Base-by-base conservation (phyloP, 306 rosid species). In the Cucurbita maxima region DNA sequence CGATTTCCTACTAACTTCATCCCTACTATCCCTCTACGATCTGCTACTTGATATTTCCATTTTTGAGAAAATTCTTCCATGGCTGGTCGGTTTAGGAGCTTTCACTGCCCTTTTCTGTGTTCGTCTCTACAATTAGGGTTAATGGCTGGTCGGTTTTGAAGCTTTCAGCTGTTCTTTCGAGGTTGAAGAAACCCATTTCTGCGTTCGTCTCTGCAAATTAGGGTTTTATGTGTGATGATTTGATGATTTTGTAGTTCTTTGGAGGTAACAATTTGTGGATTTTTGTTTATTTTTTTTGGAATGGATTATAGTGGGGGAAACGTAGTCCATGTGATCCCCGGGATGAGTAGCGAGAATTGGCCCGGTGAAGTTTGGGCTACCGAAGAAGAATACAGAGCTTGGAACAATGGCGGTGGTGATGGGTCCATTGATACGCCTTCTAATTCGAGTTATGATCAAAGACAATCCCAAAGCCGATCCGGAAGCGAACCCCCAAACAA, bases 351-450 rank as follows among this genome's bases (percentile, higher is more conserved):
- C 13, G 96, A 90, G 1, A 90, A 77, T 77, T 94, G 99, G 99
- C 70, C 90, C 0, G 64, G 72, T 1, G 99, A 95, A 6, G 90
- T 86, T 69, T 95, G 99, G 99, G 99, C 99, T 0, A 95, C 99
- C 1, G 99, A 95, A 61, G 99, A 95, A 1, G 99, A 95, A 62
- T 95, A 95, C 76, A 79, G 91, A 44, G 89, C 83, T 81, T 95
- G 95, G 95, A 86, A 84, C 85, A 88, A 83, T 13, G 77, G 80
- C 56, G 75, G 44, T 0, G 75, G 44, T 0, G 87, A 81, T 5
- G 76, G 76, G 10, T 73, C 76, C 7, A 79, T 75, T 0, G 98
- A 93, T 58, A 80, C 90, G 5, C 85, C 91, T 45, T 79, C 95
- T 4, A 90, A 92, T 81, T 88, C 92, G n/a, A 89, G 72, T 76